A percentile compares a stretch with the other conserved stretches of the same genome.
These are phyloP conservation scores for Macrophomina pseudophaseolina DNA, from an alignment of 2,329 filamentous ascomycete species.

Conservation along the genomic window DNA sequence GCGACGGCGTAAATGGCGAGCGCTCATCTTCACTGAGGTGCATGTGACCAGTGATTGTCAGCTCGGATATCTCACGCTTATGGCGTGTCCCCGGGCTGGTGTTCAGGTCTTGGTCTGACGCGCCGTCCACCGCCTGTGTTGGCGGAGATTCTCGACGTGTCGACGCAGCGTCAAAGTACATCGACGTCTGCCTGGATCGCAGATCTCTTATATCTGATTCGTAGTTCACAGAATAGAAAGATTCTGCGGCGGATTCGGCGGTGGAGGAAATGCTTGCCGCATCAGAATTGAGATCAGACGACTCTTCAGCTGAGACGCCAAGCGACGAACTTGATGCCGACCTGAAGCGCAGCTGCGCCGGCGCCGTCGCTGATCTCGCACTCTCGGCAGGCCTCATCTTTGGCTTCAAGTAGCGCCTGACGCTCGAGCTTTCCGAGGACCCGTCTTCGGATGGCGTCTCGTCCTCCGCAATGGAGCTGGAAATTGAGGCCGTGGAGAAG, in stretches of 20 bases:
- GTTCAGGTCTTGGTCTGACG: slow-evolving; percentile 4
- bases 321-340: background rate
- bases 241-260: slow-evolving; percentile 44
- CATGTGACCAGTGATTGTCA: slow-evolving; percentile 37
- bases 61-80: slow-evolving; percentile 43
- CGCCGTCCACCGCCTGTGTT: background rate
- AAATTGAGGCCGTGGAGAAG: slow-evolving; percentile 33
- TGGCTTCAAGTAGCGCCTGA: background rate
- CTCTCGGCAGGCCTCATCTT: background rate
- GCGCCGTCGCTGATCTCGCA: slow-evolving; percentile 21
- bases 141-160: slow-evolving; percentile 9
- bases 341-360: slow-evolving; percentile 5
- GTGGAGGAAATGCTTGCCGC: slow-evolving; percentile 41
- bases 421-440: background rate
- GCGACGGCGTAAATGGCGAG: slow-evolving; percentile 16
- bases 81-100: slow-evolving; percentile 32
- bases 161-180: slow-evolving; percentile 23
- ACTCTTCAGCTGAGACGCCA: slow-evolving; percentile 10
- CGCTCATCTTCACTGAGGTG: slow-evolving; percentile 29
- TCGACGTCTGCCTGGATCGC: slow-evolving; percentile 6
- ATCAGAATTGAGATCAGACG: slow-evolving; percentile 30
- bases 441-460: slow-evolving; percentile 24
- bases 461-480: slow-evolving; percentile 38
- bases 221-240: slow-evolving; percentile 43
- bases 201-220: slow-evolving; percentile 4